Conservation (phyloP, 306 rosid genomes). For the Hylodesmum podocarpum region DNA sequence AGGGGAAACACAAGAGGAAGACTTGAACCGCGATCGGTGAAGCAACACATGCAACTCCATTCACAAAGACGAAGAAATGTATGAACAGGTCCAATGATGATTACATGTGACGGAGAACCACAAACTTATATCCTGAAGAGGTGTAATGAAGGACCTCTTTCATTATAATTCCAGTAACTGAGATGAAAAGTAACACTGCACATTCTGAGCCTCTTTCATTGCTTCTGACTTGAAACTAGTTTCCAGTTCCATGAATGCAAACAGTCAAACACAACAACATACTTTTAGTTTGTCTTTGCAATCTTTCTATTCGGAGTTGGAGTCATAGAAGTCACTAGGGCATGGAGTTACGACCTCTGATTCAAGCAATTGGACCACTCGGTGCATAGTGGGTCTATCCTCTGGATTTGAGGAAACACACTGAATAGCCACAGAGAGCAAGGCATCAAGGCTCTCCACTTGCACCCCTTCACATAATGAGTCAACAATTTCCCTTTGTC, state of each 20-base stretch:
- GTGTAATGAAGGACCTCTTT: conserved; percentile 32
- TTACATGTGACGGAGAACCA: conserved; percentile 28
- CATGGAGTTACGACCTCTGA: conserved; percentile 96
- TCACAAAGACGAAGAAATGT: conserved; percentile 39
- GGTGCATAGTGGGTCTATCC: conserved; percentile 96
- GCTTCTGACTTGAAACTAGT: conserved; percentile 27
- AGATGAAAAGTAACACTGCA: conserved; percentile 26
- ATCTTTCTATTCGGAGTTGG: conserved; percentile 66
- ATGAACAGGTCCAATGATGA: conserved; percentile 32
- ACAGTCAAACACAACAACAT: conserved; percentile 29
- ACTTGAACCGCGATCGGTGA: conserved; percentile 12
- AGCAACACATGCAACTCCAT: conserved; percentile 36
- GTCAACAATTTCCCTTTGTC: conserved; percentile 84
- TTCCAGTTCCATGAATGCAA: conserved; percentile 29
- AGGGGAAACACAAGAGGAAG: neutral
- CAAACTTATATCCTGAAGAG: conserved; percentile 12
- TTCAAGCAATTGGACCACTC: conserved; percentile 93
- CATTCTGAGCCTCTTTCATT: conserved; percentile 32
- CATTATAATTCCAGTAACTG: conserved; percentile 34
- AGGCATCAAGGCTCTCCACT: conserved; percentile 84
- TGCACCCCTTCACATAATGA: conserved; percentile 82
- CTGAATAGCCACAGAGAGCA: conserved; percentile 79
- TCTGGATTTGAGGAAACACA: conserved; percentile 92
- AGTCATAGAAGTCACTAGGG: conserved; percentile 93
- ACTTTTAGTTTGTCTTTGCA: conserved; percentile 14